Evolutionary conservation across 2,329 filamentous ascomycete species (phyloP).

Genomic region (Xylariales sp.): DNA sequence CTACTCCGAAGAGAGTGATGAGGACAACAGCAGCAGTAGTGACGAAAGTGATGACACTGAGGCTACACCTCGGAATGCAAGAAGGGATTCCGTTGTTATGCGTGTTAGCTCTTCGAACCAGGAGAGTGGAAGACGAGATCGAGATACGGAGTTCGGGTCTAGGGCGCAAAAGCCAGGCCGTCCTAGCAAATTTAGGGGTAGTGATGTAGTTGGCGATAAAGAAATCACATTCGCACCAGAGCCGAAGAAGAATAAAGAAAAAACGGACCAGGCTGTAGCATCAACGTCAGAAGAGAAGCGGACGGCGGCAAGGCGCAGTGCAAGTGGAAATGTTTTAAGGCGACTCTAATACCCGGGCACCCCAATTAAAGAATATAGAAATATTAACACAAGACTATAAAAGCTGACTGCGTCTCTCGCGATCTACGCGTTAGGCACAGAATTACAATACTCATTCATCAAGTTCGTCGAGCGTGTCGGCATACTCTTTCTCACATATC

Average conservation of each 20-base stretch:
- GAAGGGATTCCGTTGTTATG: slow-evolving; percentile 64
- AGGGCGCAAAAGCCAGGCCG: slow-evolving; percentile 64
- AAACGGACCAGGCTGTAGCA: slow-evolving; percentile 37
- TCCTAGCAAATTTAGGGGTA: slow-evolving; percentile 56
- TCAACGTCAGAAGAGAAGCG: slow-evolving; percentile 43
- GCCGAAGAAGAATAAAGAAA: slow-evolving; percentile 61
- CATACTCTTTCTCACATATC: slow-evolving; percentile 2
- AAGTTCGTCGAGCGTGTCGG: not conserved
- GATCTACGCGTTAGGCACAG: slow-evolving; percentile 18
- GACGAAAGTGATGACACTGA: slow-evolving; percentile 56
- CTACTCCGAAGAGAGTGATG: slow-evolving; percentile 62
- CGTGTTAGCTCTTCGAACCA: slow-evolving; percentile 76
- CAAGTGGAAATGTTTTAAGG: slow-evolving; percentile 78
- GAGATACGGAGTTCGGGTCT: slow-evolving; percentile 68
- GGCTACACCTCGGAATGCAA: slow-evolving; percentile 41
- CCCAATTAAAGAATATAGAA: slow-evolving; percentile 23
- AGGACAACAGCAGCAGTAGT: slow-evolving; percentile 53
- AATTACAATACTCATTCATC: slow-evolving; percentile 25
- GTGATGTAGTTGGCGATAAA: slow-evolving; percentile 70
- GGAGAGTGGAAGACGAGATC: slow-evolving; percentile 66
- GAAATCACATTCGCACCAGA: slow-evolving; percentile 79
- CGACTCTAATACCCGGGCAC: slow-evolving; percentile 65
- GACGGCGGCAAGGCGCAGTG: slow-evolving; percentile 70
- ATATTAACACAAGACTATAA: slow-evolving; percentile 17
- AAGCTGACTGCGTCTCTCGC: slow-evolving; percentile 21